Evolutionary conservation across 2,329 filamentous ascomycete species (phyloP), one percentile per base, ranked within the genome.

Genomic region (Claviceps humidiphila): DNA sequence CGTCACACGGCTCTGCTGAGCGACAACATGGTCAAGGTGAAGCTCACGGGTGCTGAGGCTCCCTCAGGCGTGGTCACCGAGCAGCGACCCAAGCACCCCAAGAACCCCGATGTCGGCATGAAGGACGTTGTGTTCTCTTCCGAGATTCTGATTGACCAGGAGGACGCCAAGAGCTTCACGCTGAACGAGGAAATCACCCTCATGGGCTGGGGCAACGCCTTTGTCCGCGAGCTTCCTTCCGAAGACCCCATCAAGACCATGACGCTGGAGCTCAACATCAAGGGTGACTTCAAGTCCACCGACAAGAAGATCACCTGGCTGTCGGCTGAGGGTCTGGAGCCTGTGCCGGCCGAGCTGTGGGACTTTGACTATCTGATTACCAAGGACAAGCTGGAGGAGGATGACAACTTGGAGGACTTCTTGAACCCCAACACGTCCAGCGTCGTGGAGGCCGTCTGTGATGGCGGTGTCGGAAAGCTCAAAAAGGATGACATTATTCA

Each of bases 271-370:
- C 80, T 96, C n/a, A 85, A 97, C 68, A 80, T 96, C 49, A 81
- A 86, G 61, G 90, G 91, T 52, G 91, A 97, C 66, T 87, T 97
- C 68, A 95, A 95, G 76, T 85, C 87, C 64, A 97, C 91, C 0
- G 83, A 89, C 63, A 96, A 96, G 81, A 97, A 97, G 76, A 81
- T 97, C 40, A 96, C 90, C 1, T 97, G 91, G 91, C 74, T 97
- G 47, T 84, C 88, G 1, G 79, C 77, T 0, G 80, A 87, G 58
- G 80, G 79, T 45, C 86, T 91, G 71, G 79, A 85, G 54, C 77
- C 95, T 0, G 76, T 95, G 14, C 82, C 84, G 7, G 83, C 93
- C 22, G 87, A 95, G 68, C 77, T 95, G 11, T 91, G 90, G 70
- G 89, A 96, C 60, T 97, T 96, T 66, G 91, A 95, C 70, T 91